Percentiles rank a stretch among this genome's conserved stretches.
phyloP scores from a whole-genome alignment of 768 basidiomycete species.

The Boletus rubroflammeus region DNA sequence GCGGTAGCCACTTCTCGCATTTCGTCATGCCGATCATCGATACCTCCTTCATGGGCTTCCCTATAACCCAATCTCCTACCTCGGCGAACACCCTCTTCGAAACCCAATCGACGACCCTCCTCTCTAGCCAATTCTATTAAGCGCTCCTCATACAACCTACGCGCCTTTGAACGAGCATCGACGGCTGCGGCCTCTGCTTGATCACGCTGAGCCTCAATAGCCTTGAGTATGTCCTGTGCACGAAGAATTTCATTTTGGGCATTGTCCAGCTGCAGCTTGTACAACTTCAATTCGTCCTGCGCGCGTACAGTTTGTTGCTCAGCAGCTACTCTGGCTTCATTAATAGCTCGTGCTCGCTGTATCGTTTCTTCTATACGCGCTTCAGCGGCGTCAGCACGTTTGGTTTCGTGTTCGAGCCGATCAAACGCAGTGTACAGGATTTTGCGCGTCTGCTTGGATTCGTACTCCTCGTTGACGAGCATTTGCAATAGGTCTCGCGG shows the following conservation, averaged over 20 bases:
- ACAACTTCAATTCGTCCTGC: slow-evolving; percentile 50
- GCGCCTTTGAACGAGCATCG: slow-evolving; percentile 42
- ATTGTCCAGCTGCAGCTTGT: slow-evolving; percentile 54
- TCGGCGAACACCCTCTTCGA: slow-evolving; percentile 45
- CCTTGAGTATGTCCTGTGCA: slow-evolving; percentile 50
- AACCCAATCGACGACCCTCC: slow-evolving; percentile 51
- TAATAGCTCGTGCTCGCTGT: slow-evolving; percentile 28
- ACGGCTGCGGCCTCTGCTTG: slow-evolving; percentile 47
- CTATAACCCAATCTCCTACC: slow-evolving; percentile 30
- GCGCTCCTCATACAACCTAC: slow-evolving; percentile 44
- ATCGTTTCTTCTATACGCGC: slow-evolving; percentile 30
- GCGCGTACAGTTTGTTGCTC: slow-evolving; percentile 30
- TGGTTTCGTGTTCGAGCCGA: slow-evolving; percentile 36
- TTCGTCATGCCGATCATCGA: slow-evolving; percentile 12
- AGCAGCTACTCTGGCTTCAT: slow-evolving; percentile 30
- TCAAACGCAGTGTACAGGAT: slow-evolving; percentile 36
- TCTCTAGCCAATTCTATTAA: slow-evolving; percentile 50
- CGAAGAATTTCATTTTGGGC: slow-evolving; percentile 58
- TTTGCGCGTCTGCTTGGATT: slow-evolving; percentile 38
- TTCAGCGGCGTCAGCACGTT: slow-evolving; percentile 36
- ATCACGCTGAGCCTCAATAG: slow-evolving; percentile 45
- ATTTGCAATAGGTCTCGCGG: slow-evolving; percentile 30
- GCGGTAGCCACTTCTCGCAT: slow-evolving; percentile 19
- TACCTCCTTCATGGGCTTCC: slow-evolving; percentile 21
- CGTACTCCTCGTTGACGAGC: slow-evolving; percentile 40